Evolutionary conservation across 257 asterid genomes (phyloP).

Genomic region (Petrea volubilis): DNA sequence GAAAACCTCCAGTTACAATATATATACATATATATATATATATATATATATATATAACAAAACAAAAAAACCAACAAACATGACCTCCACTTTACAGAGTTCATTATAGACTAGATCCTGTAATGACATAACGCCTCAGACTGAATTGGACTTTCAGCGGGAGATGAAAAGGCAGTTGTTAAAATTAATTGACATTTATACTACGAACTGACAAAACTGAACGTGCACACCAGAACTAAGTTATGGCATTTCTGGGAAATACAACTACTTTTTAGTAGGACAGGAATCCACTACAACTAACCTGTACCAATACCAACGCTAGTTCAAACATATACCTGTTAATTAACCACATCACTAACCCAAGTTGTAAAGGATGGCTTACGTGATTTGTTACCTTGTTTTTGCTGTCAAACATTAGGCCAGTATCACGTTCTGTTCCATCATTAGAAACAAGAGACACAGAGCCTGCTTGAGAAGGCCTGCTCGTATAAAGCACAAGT

Average conservation of each 20-base stretch:
- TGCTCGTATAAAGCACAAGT: conserved; percentile 33
- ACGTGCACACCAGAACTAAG: background rate
- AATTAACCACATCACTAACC: conserved; percentile 44
- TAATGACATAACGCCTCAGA: background rate
- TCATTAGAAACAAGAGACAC: conserved; percentile 42
- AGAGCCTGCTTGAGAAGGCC: conserved; percentile 51
- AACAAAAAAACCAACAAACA: background rate
- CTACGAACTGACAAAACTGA: conserved; percentile 3
- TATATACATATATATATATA: too few relatives aligned
- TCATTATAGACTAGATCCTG: background rate
- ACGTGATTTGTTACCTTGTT: conserved; percentile 41
- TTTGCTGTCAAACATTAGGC: conserved; percentile 57
- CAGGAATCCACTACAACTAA: conserved; percentile 1
- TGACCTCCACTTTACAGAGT: background rate
- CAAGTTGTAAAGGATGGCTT: conserved; percentile 42
- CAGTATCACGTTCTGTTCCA: conserved; percentile 47
- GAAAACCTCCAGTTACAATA: background rate
- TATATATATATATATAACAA: too few relatives aligned
- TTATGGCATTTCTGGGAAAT: background rate
- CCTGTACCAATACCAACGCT: conserved; percentile 18
- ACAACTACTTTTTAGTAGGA: background rate
- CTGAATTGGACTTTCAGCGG: conserved; percentile 2
- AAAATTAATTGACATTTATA: background rate
- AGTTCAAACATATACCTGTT: conserved; percentile 38
- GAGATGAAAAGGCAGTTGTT: conserved; percentile 5